Evolutionary conservation across 1,139 yeast genomes (phyloP), one percentile per base, ranked within the genome.

Genomic region (Scheffersomyces segobiensis): DNA sequence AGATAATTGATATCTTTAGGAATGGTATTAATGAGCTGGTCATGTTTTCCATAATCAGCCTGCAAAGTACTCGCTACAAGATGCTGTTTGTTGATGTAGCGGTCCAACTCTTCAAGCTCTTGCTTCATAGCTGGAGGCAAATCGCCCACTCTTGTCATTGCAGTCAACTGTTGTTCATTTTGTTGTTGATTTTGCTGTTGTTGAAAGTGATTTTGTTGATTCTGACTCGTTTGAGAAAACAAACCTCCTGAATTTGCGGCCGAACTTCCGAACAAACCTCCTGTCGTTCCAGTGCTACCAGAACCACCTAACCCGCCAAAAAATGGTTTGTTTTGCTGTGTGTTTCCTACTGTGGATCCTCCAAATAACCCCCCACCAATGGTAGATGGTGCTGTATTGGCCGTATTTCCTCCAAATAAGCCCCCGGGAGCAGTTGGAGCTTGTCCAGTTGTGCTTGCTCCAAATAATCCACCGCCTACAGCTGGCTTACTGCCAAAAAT

Each of bases 91-190:
- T 88, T 90, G 62, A 95, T 92, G 70, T 92, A 93, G 57, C 86
- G 85, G 71, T 95, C 97, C 59, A 93, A 79, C 62, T 87, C 89
- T 69, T 92, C 96, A 51, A 95, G 80, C 70, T 92, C 82, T 57
- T 70, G 91, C 65, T 85, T 88, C 66, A 93, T 93, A 50, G 85
- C 80, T 14, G 84, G 85, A 0, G 98, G 97, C 53, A 95, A 80
- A 64, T 93, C 98, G 14, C 90, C 87, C 3, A 93, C 95, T 56
- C 96, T 82, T 0, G 98, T 91, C 83, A 93, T 86, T 5, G 97
- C 89, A 3, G 95, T 90, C 56, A 93, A 81, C 53, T 85, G 88
- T 19, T 68, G 66, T 59, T 72, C 79, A 58, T 73, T 80, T 57
- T 73, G 79, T 50, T 70, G 76, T 54, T 72, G 78, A 55, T 72